Conservation (phyloP, 2,329 filamentous ascomycete species). For the Aspergillus sp. region DNA sequence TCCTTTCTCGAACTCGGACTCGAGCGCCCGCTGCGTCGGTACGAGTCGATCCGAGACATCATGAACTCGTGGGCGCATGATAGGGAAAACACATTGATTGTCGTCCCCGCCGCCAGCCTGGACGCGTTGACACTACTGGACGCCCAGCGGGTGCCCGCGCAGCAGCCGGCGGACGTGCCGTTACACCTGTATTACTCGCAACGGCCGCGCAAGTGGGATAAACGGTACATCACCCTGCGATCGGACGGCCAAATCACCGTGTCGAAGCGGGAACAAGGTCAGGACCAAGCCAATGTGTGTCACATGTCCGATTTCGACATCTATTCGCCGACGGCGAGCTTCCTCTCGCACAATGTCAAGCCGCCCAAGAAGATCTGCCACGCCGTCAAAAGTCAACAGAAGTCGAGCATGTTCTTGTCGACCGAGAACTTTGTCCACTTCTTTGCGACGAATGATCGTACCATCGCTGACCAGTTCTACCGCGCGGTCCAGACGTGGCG, state of each 20-base stretch:
- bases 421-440: conserved; percentile 89
- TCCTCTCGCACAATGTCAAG: conserved; percentile 68
- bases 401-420: conserved; percentile 76
- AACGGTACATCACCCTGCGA: conserved; percentile 73
- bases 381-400: conserved; percentile 89
- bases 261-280: conserved; percentile 70
- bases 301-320: conserved; percentile 92
- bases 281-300: conserved; percentile 70
- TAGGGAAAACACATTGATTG: conserved; percentile 69
- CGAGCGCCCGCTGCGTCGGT: conserved; percentile 77
- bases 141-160: conserved; percentile 60
- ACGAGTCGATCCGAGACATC: conserved; percentile 82
- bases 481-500: conserved; percentile 75
- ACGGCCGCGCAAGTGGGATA: conserved; percentile 82
- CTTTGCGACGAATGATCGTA: conserved; percentile 75
- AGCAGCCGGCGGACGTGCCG: conserved; percentile 64
- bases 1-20: conserved; percentile 73
- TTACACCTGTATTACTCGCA: conserved; percentile 79
- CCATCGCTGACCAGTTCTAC: conserved; percentile 67
- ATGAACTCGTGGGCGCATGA: conserved; percentile 93
- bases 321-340: conserved; percentile 70
- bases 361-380: conserved; percentile 84
- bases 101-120: conserved; percentile 62
- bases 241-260: conserved; percentile 68
- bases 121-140: conserved; percentile 52